Evolutionary conservation across 768 basidiomycete genomes (phyloP), one percentile per base, ranked within the genome.

Genomic region (Naganishia randhawae): DNA sequence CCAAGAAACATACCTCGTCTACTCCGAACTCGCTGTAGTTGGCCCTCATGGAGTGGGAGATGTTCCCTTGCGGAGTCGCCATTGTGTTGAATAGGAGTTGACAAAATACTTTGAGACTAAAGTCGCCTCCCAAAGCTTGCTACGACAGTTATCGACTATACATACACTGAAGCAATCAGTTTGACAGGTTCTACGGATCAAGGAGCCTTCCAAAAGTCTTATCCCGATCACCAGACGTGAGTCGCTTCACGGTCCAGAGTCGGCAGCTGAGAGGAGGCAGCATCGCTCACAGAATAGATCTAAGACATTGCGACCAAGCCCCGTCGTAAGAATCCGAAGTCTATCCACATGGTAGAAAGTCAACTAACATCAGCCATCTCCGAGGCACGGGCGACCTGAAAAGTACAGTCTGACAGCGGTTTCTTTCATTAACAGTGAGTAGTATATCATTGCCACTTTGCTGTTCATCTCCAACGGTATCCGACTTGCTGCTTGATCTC

Each of bases 1-100:
- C 17, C 37, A 33, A 29, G 41, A 45, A 25, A 48, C 82, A 14
- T 74, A 85, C 87, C 74, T 87, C 84, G 62, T 84, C 85, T 4
- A 89, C 87, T 0, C 88, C 88, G 68, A 83, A 81, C 42, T 83
- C 81, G 68, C 72, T 72, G 70, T 85, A 85, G 73, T 85, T 85
- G 48, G 82, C 81, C 27, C 84, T 75, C 84, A 85, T 85, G 19
- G 84, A 84, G 68, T 80, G 74, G 37, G 76, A 75, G n/a, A 78
- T 61, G 53, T 79, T 80, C 2, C 77, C 78, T 51, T 77, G 74
- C 17, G 31, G n/a, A 7, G 37, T 32, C 11, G 51, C 51, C 51
- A 52, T 48, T 17, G 45, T 48, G 5, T 42, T 16, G 14, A 11
- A 48, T n/a, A 48, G 19, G 19, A 7, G 45, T 6, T 48, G n/a